Evolutionary conservation across 225 moss, liverwort and hornwort genomes (phyloP), one percentile per base, ranked within the genome.

Genomic region (Neckera pumila): DNA sequence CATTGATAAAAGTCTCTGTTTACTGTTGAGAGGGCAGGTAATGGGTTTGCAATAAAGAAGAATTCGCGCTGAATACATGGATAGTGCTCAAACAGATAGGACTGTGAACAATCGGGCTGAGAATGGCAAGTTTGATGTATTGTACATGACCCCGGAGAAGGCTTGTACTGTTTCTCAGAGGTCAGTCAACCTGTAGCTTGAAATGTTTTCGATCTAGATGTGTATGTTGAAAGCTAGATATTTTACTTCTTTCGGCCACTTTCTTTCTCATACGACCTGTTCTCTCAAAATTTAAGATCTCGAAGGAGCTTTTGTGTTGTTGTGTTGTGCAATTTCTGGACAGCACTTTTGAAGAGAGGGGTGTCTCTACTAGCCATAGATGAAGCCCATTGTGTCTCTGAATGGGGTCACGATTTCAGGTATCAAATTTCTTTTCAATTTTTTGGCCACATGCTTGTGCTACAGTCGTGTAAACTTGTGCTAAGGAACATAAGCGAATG

Each of bases 371-470:
- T 98, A 61, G 98, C 97, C 65, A 96, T 97, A 25, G 98, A 97
- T 90, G 98, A 98, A 95, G 98, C 98, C 31, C 98, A 98, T 82
- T 98, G 98, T 89, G 97, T 98, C 60, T 98, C 98, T 51, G 98
- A 98, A 91, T 98, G 98, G 98, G 98, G 97, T 72, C 98, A 98
- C 71, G 97, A 97, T 90, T 98, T 98, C 95, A 96, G 97, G 95
- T 96, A 53, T 76, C 36, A 67, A 2, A 85, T 49, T 47, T 86
- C n/a, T 79, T 88, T 65, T 30, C 34, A 53, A 9, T n/a, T 77
- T 66, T 80, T 76, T 75, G 58, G 70, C 28, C 31, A 69, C n/a
- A 20, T 84, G 27, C 16, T 64, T 28, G 11, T 57, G 65, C 72
- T 38, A 33, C 47, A 49, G 51, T 83, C 26, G 49, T 21, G 23